These are phyloP conservation scores for Plasmodium knowlesi DNA, from an alignment of 169 alveolate species.

Conservation along the genomic window DNA sequence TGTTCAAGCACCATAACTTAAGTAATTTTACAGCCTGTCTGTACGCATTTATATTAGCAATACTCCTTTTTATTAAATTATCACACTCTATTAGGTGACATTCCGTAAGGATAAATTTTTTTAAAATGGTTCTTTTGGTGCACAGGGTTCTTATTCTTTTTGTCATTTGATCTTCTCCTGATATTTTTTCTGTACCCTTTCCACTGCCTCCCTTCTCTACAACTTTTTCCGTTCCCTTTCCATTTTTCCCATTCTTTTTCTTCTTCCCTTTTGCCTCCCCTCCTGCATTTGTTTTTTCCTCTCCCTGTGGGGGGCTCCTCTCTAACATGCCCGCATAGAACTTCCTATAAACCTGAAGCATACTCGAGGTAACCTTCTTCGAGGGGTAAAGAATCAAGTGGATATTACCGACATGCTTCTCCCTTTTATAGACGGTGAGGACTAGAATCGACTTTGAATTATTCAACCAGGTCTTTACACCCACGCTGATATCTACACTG, in stretches of 20 bases:
- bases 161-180: background rate
- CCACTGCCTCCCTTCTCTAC: background rate
- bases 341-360: background rate
- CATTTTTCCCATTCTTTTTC: background rate
- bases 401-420: conserved; percentile 16
- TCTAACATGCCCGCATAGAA: background rate
- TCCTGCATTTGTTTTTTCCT: background rate
- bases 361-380: background rate
- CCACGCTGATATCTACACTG: background rate
- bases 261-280: background rate
- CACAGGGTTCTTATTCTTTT: background rate
- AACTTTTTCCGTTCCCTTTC: background rate
- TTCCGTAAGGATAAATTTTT: conserved; percentile 6
- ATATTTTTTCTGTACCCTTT: too few relatives aligned
- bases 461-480: conserved; percentile 13
- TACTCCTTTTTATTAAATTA: background rate
- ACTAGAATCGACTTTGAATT: conserved; percentile 10
- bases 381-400: conserved; percentile 31
- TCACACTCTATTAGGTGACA: conserved; percentile 15
- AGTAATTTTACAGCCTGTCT: conserved; percentile 25
- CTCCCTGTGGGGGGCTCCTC: background rate
- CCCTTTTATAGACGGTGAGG: background rate
- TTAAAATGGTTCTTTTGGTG: background rate
- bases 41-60: background rate
- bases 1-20: conserved; percentile 41